phyloP scores from a whole-genome alignment of 495 filamentous ascomycete genomes.

The Tuber indicum region DNA sequence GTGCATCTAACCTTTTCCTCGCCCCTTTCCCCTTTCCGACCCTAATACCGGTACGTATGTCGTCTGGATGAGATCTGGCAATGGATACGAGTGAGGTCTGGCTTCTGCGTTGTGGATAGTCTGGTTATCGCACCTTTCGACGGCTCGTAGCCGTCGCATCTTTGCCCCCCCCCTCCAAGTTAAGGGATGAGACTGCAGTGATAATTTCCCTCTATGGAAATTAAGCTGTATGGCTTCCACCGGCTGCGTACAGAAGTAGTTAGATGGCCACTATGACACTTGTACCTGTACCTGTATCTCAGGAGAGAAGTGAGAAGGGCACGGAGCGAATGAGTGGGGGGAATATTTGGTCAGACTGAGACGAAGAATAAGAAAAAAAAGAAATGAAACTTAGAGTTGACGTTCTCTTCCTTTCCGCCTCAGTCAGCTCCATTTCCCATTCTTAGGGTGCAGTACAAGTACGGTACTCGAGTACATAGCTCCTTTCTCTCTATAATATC shows the following conservation, averaged over 20 bases:
- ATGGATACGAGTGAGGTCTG: not conserved
- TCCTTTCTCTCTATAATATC: not conserved
- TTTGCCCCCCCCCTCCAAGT: not conserved
- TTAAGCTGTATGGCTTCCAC: not conserved
- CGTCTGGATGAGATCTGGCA: not conserved
- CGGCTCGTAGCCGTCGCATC: not conserved
- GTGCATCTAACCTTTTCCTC: not conserved
- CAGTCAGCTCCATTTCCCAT: not conserved
- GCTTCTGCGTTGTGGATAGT: not conserved
- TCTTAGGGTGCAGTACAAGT: not conserved
- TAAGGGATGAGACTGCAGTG: not conserved
- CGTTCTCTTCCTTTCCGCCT: not conserved
- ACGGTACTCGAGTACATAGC: not conserved
- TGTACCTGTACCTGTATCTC: not conserved
- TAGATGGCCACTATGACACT: not conserved
- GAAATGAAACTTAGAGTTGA: constrained; percentile 28
- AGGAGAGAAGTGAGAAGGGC: constrained; percentile 15
- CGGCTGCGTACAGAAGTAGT: not conserved
- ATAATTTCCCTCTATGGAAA: not conserved
- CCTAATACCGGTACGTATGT: not conserved
- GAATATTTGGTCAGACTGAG: constrained; percentile 9
- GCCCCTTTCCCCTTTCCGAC: not conserved
- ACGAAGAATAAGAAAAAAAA: constrained; percentile 1
- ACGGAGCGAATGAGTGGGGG: not conserved
- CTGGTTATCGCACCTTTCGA: not conserved